Percentiles rank a stretch among this genome's conserved stretches.
Conservation (phyloP, 148 eudicot species). For the Cornus florida region DNA sequence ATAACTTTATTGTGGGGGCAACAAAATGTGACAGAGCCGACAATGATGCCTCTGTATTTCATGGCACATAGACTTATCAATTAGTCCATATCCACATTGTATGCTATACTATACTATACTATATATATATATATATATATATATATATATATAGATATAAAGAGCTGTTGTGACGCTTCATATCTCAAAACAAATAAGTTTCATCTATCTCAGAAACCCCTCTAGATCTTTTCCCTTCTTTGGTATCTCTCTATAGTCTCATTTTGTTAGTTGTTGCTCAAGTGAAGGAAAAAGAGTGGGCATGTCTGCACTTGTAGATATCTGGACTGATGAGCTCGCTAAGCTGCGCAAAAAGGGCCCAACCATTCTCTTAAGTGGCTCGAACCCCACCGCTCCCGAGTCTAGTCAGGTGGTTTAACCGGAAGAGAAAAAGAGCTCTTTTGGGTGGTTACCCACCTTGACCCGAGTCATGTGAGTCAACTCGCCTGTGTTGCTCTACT, state of each 20-base stretch:
- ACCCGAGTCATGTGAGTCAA: slow-evolving; percentile 15
- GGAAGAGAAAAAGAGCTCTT: background rate
- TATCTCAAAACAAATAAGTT: background rate
- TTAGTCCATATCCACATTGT: background rate
- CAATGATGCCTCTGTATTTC: background rate
- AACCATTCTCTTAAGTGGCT: slow-evolving; percentile 15
- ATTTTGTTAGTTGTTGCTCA: too few relatives aligned
- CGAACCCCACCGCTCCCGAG: slow-evolving; percentile 7
- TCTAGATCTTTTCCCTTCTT: background rate
- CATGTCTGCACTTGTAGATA: slow-evolving; percentile 41
- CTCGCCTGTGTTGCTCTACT: slow-evolving; percentile 10
- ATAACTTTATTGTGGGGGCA: background rate
- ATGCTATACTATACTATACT: background rate
- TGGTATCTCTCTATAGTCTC: background rate
- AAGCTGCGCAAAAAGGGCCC: slow-evolving; percentile 29
- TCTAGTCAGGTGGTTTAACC: slow-evolving; percentile 5
- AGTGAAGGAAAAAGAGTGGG: background rate
- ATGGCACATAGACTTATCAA: background rate
- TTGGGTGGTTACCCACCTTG: background rate
- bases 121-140: too few relatives aligned
- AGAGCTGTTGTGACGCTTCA: background rate
- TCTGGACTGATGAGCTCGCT: slow-evolving; percentile 38
- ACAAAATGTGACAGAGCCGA: background rate
- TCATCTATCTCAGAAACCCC: background rate
- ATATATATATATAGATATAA: slow-evolving; percentile 6